Base-by-base conservation (phyloP, 176 grass and related monocot species). In the Tillandsia leiboldiana region DNA sequence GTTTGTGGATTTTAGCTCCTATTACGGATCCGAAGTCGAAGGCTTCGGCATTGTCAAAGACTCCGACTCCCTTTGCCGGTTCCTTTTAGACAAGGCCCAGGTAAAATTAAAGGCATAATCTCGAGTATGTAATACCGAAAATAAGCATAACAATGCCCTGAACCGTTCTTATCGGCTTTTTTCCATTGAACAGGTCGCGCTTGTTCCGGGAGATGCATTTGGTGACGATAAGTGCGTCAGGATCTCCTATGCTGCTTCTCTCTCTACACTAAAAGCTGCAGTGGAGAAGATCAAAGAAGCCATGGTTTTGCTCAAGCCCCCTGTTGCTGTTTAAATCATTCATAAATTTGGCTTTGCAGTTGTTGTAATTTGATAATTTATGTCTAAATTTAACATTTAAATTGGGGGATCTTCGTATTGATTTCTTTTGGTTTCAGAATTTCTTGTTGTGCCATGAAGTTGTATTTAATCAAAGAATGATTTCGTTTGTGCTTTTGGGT, bases 1-100 rank as follows among this genome's bases (percentile, higher is more conserved):
- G 66, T 96, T 96, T 67, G 52, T 96, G 1, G 92, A 96, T 78
- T 91, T 96, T 75, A 96, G 92, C 69, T 85, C 85, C 70, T 91
- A 96, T 53, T 91, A 88, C 11, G 85, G 85, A 0, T 88, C 78
- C 14, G 88, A 91, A 78, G 88, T 88, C 50, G 92, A 96, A 81
- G 88, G 88, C 42, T 96, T 88, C 49, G 85, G 92, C 33, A 74
- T 51, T 13, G 81, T 96, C 53, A 86, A 80, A 29, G 83, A 88
- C 67, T 96, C 91, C 8, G 92, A 96, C 27, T 82, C 88, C 65
- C 80, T 96, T n/a, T 91, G 85, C 70, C 71, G 87, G 73, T 96
- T 91, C 80, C 79, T 96, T 7, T 68, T 96, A 51, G 92, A 96
- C 51, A 91, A 96, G 50, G 92, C 83, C 12, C 85, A 96, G 80